These are phyloP conservation scores for Daldinia vernicosa DNA, from an alignment of 495 filamentous ascomycete species.

Conservation along the genomic window DNA sequence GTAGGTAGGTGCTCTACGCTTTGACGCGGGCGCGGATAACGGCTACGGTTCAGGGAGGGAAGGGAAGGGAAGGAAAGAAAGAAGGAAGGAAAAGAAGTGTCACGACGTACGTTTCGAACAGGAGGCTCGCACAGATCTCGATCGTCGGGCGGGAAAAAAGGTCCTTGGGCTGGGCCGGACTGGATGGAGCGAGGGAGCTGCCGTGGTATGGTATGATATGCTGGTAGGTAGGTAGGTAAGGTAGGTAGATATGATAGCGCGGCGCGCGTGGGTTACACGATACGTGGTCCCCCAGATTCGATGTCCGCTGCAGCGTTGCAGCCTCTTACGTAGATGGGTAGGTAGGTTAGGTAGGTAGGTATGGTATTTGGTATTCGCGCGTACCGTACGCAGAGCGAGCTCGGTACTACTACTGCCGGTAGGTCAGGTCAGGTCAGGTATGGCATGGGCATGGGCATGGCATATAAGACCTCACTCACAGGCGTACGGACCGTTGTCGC, in stretches of 20 bases:
- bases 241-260: too few species aligned
- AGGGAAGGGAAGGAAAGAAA: neutral
- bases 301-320: neutral
- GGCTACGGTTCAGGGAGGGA: neutral
- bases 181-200: neutral
- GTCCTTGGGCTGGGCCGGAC: neutral
- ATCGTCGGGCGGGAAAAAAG: slow-evolving; percentile 16
- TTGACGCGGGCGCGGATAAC: slow-evolving; percentile 14
- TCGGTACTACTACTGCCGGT: slow-evolving; percentile 1
- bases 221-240: neutral
- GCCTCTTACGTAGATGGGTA: neutral
- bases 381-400: neutral
- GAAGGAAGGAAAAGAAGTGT: neutral
- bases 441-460: neutral
- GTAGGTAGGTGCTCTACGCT: too few species aligned
- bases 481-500: neutral
- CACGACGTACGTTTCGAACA: neutral
- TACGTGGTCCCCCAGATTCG: slow-evolving; percentile 13
- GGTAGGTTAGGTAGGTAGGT: neutral
- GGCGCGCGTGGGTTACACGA: slow-evolving; percentile 32
- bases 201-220: slow-evolving; percentile 22
- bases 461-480: too few species aligned
- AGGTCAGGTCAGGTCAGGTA: neutral
- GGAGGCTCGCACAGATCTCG: slow-evolving; percentile 39
- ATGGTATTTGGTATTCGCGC: neutral